Evolutionary conservation across 1,284 basidiomycete genomes (phyloP).

Genomic region (Tilletia indica): DNA sequence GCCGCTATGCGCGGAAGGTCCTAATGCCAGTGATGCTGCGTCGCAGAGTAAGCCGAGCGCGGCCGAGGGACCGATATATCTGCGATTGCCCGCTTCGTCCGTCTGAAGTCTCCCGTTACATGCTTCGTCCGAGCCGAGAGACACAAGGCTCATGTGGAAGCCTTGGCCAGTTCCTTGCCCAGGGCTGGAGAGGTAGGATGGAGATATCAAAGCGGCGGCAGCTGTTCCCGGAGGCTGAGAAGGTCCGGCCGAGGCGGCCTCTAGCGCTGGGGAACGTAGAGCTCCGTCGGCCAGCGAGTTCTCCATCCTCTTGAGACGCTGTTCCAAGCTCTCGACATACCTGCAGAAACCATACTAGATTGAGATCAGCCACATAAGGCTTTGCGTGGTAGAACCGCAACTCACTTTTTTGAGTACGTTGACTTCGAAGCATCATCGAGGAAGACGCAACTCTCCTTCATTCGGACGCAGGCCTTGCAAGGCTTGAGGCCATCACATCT

Average conservation of each 20-base stretch:
- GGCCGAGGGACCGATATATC: constrained; percentile 19
- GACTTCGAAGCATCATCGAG: constrained; percentile 33
- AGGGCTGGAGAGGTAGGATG: background rate
- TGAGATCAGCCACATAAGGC: too few relatives aligned
- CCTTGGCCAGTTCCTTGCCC: background rate
- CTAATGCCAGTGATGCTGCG: background rate
- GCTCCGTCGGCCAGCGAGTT: background rate
- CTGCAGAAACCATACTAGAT: too few relatives aligned
- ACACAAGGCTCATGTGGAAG: constrained; percentile 2
- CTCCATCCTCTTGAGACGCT: constrained; percentile 31
- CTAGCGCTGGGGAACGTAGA: background rate
- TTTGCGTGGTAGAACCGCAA: background rate
- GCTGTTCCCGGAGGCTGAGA: too few relatives aligned
- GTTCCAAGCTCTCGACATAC: constrained; percentile 37
- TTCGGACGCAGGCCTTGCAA: constrained; percentile 35
- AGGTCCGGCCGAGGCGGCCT: too few relatives aligned
- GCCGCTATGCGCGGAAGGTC: constrained; percentile 3
- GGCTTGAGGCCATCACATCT: constrained; percentile 41
- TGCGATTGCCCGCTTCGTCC: constrained; percentile 17
- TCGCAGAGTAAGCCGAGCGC: background rate
- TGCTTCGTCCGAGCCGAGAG: background rate
- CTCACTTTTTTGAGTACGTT: constrained; percentile 33
- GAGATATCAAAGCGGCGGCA: too few relatives aligned
- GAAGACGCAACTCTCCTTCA: constrained; percentile 34
- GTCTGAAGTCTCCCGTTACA: constrained; percentile 17